Evolutionary conservation across 2,329 filamentous ascomycete species (phyloP).

Genomic region (Sporothrix schenckii): DNA sequence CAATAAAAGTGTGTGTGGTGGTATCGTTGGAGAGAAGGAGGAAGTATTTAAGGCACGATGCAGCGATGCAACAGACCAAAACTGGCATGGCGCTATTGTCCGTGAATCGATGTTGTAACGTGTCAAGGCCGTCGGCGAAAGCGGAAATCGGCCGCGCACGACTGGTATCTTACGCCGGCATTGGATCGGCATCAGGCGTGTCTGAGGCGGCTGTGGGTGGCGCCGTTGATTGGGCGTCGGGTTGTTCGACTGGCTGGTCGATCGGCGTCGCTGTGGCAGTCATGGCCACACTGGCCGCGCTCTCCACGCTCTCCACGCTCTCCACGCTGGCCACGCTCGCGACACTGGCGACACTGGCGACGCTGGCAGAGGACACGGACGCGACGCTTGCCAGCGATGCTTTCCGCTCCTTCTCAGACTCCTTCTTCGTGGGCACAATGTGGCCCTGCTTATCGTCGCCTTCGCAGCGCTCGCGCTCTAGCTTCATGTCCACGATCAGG

Average conservation of each 20-base stretch:
- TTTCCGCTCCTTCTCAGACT: background rate
- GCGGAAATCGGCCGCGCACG: no score
- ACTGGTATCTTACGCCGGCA: no score
- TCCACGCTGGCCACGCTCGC: background rate
- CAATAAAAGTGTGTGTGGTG: constrained; percentile 14
- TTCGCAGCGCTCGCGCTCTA: constrained; percentile 53
- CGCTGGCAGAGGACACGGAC: constrained; percentile 13
- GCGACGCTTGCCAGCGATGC: constrained; percentile 12
- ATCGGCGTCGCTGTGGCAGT: background rate
- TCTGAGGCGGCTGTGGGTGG: no score
- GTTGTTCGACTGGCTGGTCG: no score
- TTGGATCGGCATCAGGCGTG: no score
- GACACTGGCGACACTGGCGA: constrained; percentile 23
- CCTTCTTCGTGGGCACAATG: constrained; percentile 34
- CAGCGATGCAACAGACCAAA: background rate
- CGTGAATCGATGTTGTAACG: background rate
- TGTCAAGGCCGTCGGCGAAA: background rate
- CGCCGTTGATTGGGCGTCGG: no score
- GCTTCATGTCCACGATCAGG: constrained; percentile 61
- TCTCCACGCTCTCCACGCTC: background rate
- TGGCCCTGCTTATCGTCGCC: constrained; percentile 43
- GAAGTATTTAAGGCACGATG: background rate
- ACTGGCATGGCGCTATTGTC: background rate
- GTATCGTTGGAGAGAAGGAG: constrained; percentile 4
- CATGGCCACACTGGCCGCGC: constrained; percentile 7